These are phyloP conservation scores for Incumbomyces delicatus DNA, from an alignment of 2,329 filamentous ascomycete species.

Conservation along the genomic window DNA sequence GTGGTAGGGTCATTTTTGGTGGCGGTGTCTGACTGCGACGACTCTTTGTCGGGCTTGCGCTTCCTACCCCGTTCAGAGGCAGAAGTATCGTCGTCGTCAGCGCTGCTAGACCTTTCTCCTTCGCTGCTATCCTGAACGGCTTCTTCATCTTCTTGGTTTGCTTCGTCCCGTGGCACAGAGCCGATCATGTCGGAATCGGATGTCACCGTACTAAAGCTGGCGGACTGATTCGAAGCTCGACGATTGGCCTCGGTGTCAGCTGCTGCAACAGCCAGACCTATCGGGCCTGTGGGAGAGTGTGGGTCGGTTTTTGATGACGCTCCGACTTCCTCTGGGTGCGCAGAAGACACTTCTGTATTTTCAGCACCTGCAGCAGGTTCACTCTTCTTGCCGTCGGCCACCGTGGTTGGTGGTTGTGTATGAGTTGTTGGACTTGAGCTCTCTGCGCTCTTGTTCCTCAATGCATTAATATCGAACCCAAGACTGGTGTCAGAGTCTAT, in stretches of 20 bases:
- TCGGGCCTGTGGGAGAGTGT: not conserved
- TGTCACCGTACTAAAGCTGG: slow-evolving; percentile 23
- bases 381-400: too few relatives aligned
- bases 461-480: not conserved
- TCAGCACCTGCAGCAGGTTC: too few relatives aligned
- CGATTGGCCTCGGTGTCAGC: slow-evolving; percentile 11
- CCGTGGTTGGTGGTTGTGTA: slow-evolving; percentile 35
- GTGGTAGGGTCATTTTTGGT: not conserved
- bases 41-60: slow-evolving; percentile 18
- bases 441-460: slow-evolving; percentile 22
- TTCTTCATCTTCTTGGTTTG: slow-evolving; percentile 51
- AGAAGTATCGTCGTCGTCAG: slow-evolving; percentile 42
- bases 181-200: slow-evolving; percentile 37
- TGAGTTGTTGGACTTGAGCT: slow-evolving; percentile 34
- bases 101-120: not conserved
- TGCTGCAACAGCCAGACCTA: slow-evolving; percentile 10
- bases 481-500: slow-evolving; percentile 8
- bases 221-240: slow-evolving; percentile 22
- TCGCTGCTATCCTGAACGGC: slow-evolving; percentile 32
- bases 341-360: too few relatives aligned
- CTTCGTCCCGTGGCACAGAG: slow-evolving; percentile 58
- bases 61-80: slow-evolving; percentile 58
- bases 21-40: not conserved
- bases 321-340: not conserved
- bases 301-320: not conserved